Evolutionary conservation across 2,329 filamentous ascomycete species (phyloP).

Genomic region (Paecilomyces variotii): DNA sequence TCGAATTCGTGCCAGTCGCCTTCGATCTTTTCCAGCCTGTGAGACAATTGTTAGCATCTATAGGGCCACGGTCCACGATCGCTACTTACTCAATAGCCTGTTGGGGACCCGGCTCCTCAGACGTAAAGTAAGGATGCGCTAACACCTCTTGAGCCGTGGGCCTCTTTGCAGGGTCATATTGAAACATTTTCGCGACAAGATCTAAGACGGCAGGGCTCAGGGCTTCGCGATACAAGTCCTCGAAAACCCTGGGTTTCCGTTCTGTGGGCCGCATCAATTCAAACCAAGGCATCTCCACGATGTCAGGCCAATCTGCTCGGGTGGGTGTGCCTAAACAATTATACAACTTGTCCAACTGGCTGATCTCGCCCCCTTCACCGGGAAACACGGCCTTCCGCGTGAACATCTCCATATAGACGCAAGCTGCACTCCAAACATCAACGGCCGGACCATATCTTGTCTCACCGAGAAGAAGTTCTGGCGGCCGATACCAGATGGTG

Average conservation of each 20-base stretch:
- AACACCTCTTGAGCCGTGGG: constrained; percentile 79
- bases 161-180: constrained; percentile 75
- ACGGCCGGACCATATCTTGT: constrained; percentile 85
- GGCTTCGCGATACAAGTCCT: constrained; percentile 70
- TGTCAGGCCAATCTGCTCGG: constrained; percentile 73
- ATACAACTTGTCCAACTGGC: constrained; percentile 95
- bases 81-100: constrained; percentile 71
- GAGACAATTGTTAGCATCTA: constrained; percentile 15
- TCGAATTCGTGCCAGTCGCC: constrained; percentile 99
- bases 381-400: constrained; percentile 89
- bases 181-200: constrained; percentile 74
- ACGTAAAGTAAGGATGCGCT: constrained; percentile 78
- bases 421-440: constrained; percentile 95
- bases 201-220: constrained; percentile 76
- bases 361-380: constrained; percentile 90
- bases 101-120: constrained; percentile 66
- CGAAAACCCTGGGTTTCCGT: constrained; percentile 66
- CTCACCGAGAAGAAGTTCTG: constrained; percentile 82
- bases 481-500: constrained; percentile 95
- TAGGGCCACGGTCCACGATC: background rate
- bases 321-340: constrained; percentile 82
- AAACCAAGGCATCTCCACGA: constrained; percentile 96
- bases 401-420: constrained; percentile 94
- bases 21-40: constrained; percentile 66
- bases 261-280: constrained; percentile 76